Evolutionary conservation across 1,284 basidiomycete species (phyloP).

Genomic region (Malassezia slooffiae): DNA sequence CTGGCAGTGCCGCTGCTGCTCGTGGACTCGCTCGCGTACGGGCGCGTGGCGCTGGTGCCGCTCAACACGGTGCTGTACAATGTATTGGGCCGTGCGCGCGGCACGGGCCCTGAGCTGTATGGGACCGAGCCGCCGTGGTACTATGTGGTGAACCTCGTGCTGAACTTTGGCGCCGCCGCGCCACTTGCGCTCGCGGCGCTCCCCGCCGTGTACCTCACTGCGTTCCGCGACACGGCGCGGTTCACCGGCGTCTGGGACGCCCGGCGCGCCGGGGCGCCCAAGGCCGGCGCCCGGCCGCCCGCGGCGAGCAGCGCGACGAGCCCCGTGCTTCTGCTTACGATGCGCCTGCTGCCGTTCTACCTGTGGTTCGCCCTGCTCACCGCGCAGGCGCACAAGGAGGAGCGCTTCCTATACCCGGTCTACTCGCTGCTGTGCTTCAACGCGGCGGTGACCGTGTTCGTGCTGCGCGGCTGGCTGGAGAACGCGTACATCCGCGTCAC

Average conservation of each 20-base stretch:
- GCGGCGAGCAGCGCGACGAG: conserved; percentile 4
- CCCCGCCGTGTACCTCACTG: conserved; percentile 68
- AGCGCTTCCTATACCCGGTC: conserved; percentile 90
- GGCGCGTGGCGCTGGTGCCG: conserved; percentile 64
- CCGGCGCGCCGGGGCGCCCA: conserved; percentile 14
- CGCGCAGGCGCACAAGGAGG: conserved; percentile 86
- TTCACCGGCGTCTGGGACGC: conserved; percentile 53
- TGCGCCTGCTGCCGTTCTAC: conserved; percentile 75
- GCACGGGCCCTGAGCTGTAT: conserved; percentile 75
- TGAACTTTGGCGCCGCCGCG: conserved; percentile 84
- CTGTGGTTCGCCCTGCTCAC: conserved; percentile 73
- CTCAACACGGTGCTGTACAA: conserved; percentile 94
- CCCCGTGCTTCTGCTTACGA: conserved; percentile 52
- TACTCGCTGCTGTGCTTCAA: conserved; percentile 90
- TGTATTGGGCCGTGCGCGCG: conserved; percentile 57
- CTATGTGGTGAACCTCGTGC: conserved; percentile 52
- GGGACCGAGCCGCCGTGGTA: conserved; percentile 70
- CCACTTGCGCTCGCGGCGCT: conserved; percentile 55
- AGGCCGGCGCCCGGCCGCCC: conserved; percentile 12
- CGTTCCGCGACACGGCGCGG: conserved; percentile 62
- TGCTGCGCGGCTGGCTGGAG: conserved; percentile 33
- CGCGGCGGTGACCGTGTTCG: conserved; percentile 69
- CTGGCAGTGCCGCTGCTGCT: conserved; percentile 52
- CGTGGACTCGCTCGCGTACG: conserved; percentile 74
- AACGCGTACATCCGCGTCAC: conserved; percentile 22